Base-by-base conservation (phyloP, 1,284 basidiomycete species). In the Testicularia cyperi region DNA sequence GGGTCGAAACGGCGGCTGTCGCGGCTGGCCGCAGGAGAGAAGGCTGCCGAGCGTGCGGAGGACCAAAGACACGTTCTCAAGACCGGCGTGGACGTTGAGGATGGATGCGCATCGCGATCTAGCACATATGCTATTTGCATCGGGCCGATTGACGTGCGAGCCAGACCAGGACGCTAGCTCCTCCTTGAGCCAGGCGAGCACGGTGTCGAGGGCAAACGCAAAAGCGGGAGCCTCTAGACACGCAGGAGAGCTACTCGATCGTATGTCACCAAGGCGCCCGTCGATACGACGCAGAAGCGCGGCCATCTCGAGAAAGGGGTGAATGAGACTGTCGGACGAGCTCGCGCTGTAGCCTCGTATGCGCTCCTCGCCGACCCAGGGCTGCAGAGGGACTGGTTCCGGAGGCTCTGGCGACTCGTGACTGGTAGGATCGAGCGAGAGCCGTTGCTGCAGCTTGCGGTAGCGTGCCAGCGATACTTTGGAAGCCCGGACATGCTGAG, bases 141-240 rank as follows among this genome's bases (percentile, higher is more conserved):
- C 9, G 14, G 31, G 13, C 4, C 20, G 26, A 13, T 22, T 22
- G 14, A 36, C 41, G 24, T 41, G 40, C 4, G 36, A 35, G 5
- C 38, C 20, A 3, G 53, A 39, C 37, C 56, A 46, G 1, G 38
- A 24, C 5, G 43, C 13, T 15, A 68, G 48, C 32, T 68, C 49
- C 23, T 20, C 36, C 21, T 55, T 61, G 25, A 68, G 38, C 65
- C 65, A 68, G 2, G 46, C 40, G 10, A 65, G 27, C 22, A 68
- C 53, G 0, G 30, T 48, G 20, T 58, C 48, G 14, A 68, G 44
- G 1, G 56, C 51, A n/a, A 42, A 48, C 9, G 54, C 57, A 16
- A 68, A 30, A 5, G 65, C 52, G 20, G 47, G 45, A 9, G 54
- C 62, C 40, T 68, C 65, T 25, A 43, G 52, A 38, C 48, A 52